Evolutionary conservation across 2,329 filamentous ascomycete species (phyloP).

Genomic region (Diplodia seriata): DNA sequence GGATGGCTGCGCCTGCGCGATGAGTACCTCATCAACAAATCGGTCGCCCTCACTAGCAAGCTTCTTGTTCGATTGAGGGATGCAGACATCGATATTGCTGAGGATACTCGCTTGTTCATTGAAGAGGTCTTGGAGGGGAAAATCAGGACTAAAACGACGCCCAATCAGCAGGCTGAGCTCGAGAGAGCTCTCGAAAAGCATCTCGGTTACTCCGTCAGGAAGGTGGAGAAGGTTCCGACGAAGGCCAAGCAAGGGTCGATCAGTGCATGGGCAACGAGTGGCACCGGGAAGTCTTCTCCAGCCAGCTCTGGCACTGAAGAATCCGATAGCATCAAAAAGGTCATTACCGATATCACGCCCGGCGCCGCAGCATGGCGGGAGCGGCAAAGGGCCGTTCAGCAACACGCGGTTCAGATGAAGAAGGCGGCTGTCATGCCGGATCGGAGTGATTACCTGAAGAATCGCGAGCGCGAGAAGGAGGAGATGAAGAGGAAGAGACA

Average conservation of each 20-base stretch:
- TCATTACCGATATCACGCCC: constrained; percentile 52
- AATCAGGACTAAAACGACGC: constrained; percentile 79
- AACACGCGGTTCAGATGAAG: constrained; percentile 35
- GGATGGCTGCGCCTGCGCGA: constrained; percentile 93
- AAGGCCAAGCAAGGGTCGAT: constrained; percentile 38
- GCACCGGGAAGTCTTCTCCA: constrained; percentile 13
- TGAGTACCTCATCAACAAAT: constrained; percentile 79
- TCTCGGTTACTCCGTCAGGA: constrained; percentile 48
- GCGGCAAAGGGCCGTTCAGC: constrained; percentile 34
- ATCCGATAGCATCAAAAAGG: constrained; percentile 51
- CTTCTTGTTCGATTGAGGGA: constrained; percentile 82
- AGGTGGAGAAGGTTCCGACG: constrained; percentile 40
- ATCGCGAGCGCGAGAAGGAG: constrained; percentile 75
- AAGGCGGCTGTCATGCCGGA: constrained; percentile 43
- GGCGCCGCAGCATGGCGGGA: constrained; percentile 42
- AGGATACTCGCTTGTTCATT: constrained; percentile 66
- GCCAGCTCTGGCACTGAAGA: constrained; percentile 24
- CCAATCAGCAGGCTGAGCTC: constrained; percentile 84
- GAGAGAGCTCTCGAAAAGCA: constrained; percentile 65
- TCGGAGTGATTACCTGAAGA: constrained; percentile 70
- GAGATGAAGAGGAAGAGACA: constrained; percentile 74
- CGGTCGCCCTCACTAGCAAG: constrained; percentile 83
- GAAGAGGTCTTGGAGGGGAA: constrained; percentile 69
- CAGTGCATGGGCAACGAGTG: constrained; percentile 35
- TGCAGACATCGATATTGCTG: constrained; percentile 73